Evolutionary conservation across 371 early-diverging fungal species (phyloP).

Genomic region (Mortierella sp.): DNA sequence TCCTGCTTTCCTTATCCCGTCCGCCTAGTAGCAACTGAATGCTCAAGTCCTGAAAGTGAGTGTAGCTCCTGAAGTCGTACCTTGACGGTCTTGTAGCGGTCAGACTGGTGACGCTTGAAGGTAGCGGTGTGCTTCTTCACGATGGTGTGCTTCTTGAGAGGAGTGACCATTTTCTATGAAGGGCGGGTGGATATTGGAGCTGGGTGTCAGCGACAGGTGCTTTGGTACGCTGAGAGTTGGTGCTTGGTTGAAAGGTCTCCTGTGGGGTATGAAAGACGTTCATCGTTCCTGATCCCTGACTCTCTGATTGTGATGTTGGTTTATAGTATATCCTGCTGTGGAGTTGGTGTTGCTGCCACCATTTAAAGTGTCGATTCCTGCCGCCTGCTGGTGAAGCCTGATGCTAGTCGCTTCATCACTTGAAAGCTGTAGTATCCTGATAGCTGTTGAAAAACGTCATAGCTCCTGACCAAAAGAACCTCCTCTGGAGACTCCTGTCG

Average conservation of each 20-base stretch:
- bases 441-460: background rate
- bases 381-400: background rate
- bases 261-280: background rate
- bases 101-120: slow-evolving; percentile 99
- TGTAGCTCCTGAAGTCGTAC: slow-evolving; percentile 70
- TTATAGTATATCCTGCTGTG: background rate
- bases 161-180: slow-evolving; percentile 88
- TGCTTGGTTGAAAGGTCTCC: background rate
- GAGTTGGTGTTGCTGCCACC: background rate
- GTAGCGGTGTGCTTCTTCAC: slow-evolving; percentile 98
- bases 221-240: background rate
- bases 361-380: background rate
- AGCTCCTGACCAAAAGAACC: background rate
- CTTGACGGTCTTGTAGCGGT: slow-evolving; percentile 96
- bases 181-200: background rate
- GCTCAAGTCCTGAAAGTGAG: background rate
- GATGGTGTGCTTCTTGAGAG: slow-evolving; percentile 92
- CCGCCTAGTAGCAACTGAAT: background rate
- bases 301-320: background rate
- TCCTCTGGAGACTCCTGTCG: background rate
- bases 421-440: background rate
- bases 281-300: background rate
- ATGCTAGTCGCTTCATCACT: background rate
- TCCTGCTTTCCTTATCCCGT: background rate
- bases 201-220: background rate